Evolutionary conservation across 1,284 basidiomycete genomes (phyloP), one percentile per base, ranked within the genome.

Genomic region (Austroboletus novae-zelandiae): DNA sequence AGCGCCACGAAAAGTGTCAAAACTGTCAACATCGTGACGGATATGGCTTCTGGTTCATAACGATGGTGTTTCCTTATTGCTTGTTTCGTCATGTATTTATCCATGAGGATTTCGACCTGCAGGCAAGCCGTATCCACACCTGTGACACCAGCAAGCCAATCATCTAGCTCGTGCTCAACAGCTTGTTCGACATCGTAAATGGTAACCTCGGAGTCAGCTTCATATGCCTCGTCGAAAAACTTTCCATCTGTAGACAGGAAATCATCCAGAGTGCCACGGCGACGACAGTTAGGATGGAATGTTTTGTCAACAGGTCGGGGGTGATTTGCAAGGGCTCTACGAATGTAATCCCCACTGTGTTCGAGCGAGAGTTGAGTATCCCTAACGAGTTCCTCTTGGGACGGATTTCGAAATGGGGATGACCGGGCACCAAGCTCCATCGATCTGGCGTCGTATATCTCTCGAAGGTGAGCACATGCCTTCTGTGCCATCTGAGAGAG

Each of bases 161-260:
- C 37, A 39, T 39, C 37, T 3, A 39, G 18, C 10, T 9, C 18
- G 8, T 23, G 9, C 13, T 39, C 37, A 7, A 39, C 13, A 5
- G 37, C 18, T 23, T 39, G 17, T 11, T 39, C 37, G 13, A 39
- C 37, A 7, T 39, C 37, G 23, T 39, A 39, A 39, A 71, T 57
- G 5, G 62, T 58, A 23, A 66, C 8, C 36, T 52, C 43, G 1
- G 55, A 17, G 9, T 66, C 53, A 1, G 37, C 23, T 18, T 11
- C 8, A 31, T 41, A 50, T 5, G 43, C 48, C 8, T 30, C 27
- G 3, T 35, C n/a, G 34, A 58, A 58, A 17, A 56, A 56, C 2
- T 15, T 9, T 9, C 34, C 43, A 25, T 55, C 32, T 8, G 23
- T 27, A 31, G 51, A 48, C n/a, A 57, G 20, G 17, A 57, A 58